phyloP scores from a whole-genome alignment of 140 eudicot genomes.

The Erigeron philadelphicus region DNA sequence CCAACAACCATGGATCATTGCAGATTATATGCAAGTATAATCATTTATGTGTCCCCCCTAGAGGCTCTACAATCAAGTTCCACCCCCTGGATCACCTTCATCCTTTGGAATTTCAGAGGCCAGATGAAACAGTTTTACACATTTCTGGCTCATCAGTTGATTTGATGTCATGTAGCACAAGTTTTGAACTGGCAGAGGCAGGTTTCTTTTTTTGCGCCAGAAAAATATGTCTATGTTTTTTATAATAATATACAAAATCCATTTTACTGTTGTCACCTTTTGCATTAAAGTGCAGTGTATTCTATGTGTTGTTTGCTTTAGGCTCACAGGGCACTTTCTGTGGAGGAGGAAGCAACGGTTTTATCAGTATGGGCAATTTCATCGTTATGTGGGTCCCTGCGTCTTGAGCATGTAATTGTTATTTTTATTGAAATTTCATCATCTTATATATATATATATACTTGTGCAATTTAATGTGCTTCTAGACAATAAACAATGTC shows the following conservation, averaged over 20 bases:
- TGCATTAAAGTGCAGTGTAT: constrained; percentile 11
- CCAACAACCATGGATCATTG: constrained; percentile 72
- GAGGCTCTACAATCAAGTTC: constrained; percentile 72
- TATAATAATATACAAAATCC: neutral
- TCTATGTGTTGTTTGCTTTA: constrained; percentile 23
- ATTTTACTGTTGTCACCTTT: constrained; percentile 11
- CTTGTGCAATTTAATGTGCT: constrained; percentile 7
- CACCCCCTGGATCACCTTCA: constrained; percentile 86
- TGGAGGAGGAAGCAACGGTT: constrained; percentile 90
- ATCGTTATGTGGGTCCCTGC: constrained; percentile 82
- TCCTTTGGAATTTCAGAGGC: constrained; percentile 77
- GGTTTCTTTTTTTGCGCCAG: neutral
- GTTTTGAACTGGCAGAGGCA: constrained; percentile 90
- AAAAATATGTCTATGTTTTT: neutral
- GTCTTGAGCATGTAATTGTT: constrained; percentile 83
- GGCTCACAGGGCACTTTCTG: constrained; percentile 73
- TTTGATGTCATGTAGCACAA: constrained; percentile 68
- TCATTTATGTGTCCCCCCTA: constrained; percentile 57
- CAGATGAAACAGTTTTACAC: constrained; percentile 60
- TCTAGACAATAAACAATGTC: constrained; percentile 5
- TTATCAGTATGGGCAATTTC: constrained; percentile 85
- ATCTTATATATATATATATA: neutral
- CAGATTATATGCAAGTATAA: constrained; percentile 81
- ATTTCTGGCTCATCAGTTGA: constrained; percentile 79
- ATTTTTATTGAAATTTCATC: neutral